A percentile compares a stretch with the other conserved stretches of the same genome.
Evolutionary conservation across 1,284 basidiomycete species (phyloP).

Genomic region (Xerocomus amazonicus): DNA sequence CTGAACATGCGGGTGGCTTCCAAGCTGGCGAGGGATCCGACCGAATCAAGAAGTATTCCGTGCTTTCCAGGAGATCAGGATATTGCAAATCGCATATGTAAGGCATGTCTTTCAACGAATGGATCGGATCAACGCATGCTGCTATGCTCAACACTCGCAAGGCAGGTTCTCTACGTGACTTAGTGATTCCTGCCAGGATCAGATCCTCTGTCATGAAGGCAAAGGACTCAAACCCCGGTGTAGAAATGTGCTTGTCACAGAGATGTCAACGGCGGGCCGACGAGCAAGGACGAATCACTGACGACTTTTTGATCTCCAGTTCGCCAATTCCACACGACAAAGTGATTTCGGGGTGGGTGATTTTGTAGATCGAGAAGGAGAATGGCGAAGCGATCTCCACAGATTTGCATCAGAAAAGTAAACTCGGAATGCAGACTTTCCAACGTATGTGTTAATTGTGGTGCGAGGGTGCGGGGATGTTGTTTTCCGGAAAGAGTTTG

Average conservation of each 20-base stretch:
- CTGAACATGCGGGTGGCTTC: conserved; percentile 28
- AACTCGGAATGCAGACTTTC: conserved; percentile 1
- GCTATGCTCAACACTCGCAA: conserved; percentile 34
- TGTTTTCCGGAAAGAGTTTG: conserved; percentile 25
- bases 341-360: conserved; percentile 25
- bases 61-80: conserved; percentile 31
- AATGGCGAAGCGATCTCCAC: conserved; percentile 24
- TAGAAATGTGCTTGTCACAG: conserved; percentile 14
- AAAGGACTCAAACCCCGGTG: conserved; percentile 22
- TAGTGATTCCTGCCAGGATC: conserved; percentile 39
- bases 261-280: not conserved
- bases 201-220: conserved; percentile 30
- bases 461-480: conserved; percentile 19
- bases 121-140: conserved; percentile 1
- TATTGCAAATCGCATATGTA: conserved; percentile 39
- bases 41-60: conserved; percentile 38
- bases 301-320: conserved; percentile 39
- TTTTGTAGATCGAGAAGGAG: conserved; percentile 14
- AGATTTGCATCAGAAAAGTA: conserved; percentile 30
- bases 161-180: conserved; percentile 26
- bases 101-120: conserved; percentile 26
- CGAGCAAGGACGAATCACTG: conserved; percentile 24
- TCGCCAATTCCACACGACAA: conserved; percentile 58
- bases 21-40: conserved; percentile 54
- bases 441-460: conserved; percentile 14